Percentiles rank a stretch among this genome's conserved stretches.
Evolutionary conservation across 1,139 yeast species (phyloP).

Genomic region (Nadsonia commutata): DNA sequence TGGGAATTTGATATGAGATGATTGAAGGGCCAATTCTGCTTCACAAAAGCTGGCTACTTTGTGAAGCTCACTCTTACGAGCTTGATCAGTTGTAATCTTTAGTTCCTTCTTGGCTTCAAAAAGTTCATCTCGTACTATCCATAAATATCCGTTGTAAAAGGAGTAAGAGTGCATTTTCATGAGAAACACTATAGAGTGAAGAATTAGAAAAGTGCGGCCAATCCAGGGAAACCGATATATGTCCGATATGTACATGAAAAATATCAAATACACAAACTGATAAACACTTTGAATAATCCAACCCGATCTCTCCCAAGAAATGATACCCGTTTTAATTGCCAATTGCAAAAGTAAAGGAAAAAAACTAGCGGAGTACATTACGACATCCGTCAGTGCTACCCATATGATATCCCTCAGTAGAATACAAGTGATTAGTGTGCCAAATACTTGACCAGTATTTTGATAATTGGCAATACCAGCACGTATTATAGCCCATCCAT

Average conservation of each 20-base stretch:
- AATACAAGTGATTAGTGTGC: conserved; percentile 37
- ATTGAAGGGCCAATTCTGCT: conserved; percentile 19
- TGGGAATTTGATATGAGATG: conserved; percentile 39
- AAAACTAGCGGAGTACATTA: conserved; percentile 54
- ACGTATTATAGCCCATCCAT: conserved; percentile 18
- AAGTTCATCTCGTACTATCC: conserved; percentile 50
- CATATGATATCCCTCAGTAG: conserved; percentile 41
- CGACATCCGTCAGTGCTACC: conserved; percentile 54
- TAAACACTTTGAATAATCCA: conserved; percentile 43
- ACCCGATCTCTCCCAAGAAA: conserved; percentile 50
- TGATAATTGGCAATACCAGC: conserved; percentile 19
- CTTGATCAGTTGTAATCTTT: conserved; percentile 5
- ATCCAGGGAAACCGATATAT: conserved; percentile 60
- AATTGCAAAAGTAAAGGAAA: conserved; percentile 41
- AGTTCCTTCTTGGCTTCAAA: conserved; percentile 27
- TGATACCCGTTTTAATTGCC: conserved; percentile 27
- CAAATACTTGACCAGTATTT: conserved; percentile 20
- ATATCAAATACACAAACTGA: conserved; percentile 35
- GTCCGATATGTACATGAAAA: conserved; percentile 39
- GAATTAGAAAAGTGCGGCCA: conserved; percentile 63
- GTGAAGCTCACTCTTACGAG: conserved; percentile 6
- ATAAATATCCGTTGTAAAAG: conserved; percentile 76
- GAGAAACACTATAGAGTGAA: conserved; percentile 71
- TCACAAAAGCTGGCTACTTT: conserved; percentile 14
- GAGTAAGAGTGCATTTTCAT: conserved; percentile 93